These are phyloP conservation scores for Lactifluus rugatus DNA, from an alignment of 768 basidiomycete genomes.

Conservation along the genomic window DNA sequence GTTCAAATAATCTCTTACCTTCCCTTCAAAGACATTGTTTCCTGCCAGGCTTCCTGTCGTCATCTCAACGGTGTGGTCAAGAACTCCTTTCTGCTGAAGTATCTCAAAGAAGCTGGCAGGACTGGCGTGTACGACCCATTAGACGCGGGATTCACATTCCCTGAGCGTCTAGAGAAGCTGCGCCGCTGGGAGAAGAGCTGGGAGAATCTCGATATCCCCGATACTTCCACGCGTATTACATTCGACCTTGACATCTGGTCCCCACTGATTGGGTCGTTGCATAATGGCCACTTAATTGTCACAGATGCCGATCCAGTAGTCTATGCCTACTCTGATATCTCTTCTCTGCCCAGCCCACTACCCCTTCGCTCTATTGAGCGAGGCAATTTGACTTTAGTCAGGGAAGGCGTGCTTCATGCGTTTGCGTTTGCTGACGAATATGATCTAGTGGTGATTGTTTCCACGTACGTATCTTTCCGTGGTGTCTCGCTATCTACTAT, in stretches of 20 bases:
- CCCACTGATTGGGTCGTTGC: slow-evolving; percentile 15
- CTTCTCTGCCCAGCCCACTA: background rate
- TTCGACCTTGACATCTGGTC: slow-evolving; percentile 15
- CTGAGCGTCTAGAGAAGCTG: slow-evolving; percentile 12
- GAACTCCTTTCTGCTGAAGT: slow-evolving; percentile 13
- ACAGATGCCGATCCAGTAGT: slow-evolving; percentile 11
- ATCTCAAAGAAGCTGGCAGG: slow-evolving; percentile 15
- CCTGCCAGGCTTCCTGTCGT: slow-evolving; percentile 13
- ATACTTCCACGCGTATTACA: slow-evolving; percentile 3
- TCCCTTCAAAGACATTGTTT: slow-evolving; percentile 10
- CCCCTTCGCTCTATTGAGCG: slow-evolving; percentile 8
- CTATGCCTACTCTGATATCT: slow-evolving; percentile 12
- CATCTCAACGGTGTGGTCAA: slow-evolving; percentile 13
- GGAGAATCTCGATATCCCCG: slow-evolving; percentile 14
- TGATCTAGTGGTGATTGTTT: slow-evolving; percentile 9
- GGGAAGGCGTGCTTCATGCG: slow-evolving; percentile 9
- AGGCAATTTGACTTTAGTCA: slow-evolving; percentile 7
- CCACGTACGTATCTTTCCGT: slow-evolving; percentile 2
- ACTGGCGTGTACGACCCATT: slow-evolving; percentile 13
- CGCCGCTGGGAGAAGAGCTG: slow-evolving; percentile 12
- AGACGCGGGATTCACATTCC: slow-evolving; percentile 6
- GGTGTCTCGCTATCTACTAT: background rate
- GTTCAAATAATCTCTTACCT: slow-evolving; percentile 17
- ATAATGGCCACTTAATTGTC: slow-evolving; percentile 10
- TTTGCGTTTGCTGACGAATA: slow-evolving; percentile 14